Conservation (phyloP, 176 grass and related monocot species). For the Olyra latifolia region DNA sequence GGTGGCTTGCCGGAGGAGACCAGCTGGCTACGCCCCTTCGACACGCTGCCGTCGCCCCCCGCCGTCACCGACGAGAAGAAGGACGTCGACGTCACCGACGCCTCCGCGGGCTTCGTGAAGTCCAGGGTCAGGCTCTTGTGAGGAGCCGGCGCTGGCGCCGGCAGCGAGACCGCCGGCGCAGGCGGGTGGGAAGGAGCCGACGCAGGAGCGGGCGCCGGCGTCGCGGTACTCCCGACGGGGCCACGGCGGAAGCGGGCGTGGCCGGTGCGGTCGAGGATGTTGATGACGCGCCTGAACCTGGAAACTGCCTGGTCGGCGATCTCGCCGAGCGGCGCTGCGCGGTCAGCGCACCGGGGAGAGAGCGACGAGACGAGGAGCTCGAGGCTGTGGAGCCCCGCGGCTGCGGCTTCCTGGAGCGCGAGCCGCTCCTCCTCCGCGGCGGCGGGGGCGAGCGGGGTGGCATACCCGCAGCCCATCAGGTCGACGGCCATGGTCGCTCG, state of each 20-base stretch:
- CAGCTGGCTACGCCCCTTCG: slow-evolving; percentile 44
- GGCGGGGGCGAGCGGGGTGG: background rate
- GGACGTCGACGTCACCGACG: slow-evolving; percentile 54
- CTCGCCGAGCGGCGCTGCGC: slow-evolving; percentile 36
- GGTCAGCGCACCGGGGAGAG: slow-evolving; percentile 12
- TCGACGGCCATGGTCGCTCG: slow-evolving; percentile 51
- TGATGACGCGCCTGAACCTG: slow-evolving; percentile 72
- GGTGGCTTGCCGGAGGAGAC: slow-evolving; percentile 62
- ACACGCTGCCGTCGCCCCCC: slow-evolving; percentile 75
- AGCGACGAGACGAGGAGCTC: slow-evolving; percentile 67
- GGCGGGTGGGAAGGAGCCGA: background rate
- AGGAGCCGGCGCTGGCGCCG: too few species aligned
- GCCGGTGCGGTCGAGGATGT: slow-evolving; percentile 81
- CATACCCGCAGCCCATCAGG: slow-evolving; percentile 37
- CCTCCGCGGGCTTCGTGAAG: slow-evolving; percentile 53
- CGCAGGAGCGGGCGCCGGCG: background rate
- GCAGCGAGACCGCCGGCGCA: background rate
- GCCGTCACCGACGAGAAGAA: slow-evolving; percentile 63
- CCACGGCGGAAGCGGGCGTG: slow-evolving; percentile 90
- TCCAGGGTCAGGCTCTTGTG: slow-evolving; percentile 49
- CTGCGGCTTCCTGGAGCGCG: slow-evolving; percentile 70
- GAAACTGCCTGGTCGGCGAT: slow-evolving; percentile 70
- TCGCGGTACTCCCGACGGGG: background rate
- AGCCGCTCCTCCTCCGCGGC: slow-evolving; percentile 35
- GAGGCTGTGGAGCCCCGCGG: slow-evolving; percentile 70